Base-by-base conservation (phyloP, 75 land plant species). In the Azolla pinnata region DNA sequence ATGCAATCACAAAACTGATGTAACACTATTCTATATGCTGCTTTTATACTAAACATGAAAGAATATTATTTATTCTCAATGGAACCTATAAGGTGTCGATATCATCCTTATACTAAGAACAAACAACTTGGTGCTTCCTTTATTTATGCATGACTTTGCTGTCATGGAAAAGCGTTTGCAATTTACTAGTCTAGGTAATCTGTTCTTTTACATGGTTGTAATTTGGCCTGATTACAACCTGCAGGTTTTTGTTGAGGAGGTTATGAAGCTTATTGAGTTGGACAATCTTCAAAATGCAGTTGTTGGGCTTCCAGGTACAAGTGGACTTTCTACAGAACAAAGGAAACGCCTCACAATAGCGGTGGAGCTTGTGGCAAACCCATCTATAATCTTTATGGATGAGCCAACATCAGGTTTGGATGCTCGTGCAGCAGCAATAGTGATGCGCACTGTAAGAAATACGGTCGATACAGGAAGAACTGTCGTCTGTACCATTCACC, bases 331-430 rank as follows among this genome's bases (percentile, higher is more conserved):
- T 17, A 71, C 74, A 35, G 68, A 71, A 24, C 74, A 71, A 34
- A 44, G 74, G 38, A 71, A 71, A 51, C 54, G 68, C 12, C 56
- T 71, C 0, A 71, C 74, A 8, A 71, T 71, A 23, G 73, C 73
- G 42, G 67, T 70, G 0, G 73, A 70, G 33, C 54, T 70, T 28
- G 73, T 70, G 27, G 73, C 67, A 33, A 70, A 70, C 57, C 73
- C 73, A 54, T 70, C 73, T 14, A 70, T 70, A 0, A 64, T 63
- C 28, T 70, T 70, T 45, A 70, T 70, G 67, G 73, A 70, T 63
- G 67, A 70, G 31, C 67, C 73, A 10, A 71, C 74, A 5, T 71
- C 74, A 33, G 74, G 74, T 4, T 59, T 71, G 54, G 74, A 65
- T 59, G 74, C 74, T 49, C 28, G 69, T 7, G 68, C 68, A 32